These are phyloP conservation scores for Datisca glomerata DNA, from an alignment of 306 rosid species.

Conservation along the genomic window DNA sequence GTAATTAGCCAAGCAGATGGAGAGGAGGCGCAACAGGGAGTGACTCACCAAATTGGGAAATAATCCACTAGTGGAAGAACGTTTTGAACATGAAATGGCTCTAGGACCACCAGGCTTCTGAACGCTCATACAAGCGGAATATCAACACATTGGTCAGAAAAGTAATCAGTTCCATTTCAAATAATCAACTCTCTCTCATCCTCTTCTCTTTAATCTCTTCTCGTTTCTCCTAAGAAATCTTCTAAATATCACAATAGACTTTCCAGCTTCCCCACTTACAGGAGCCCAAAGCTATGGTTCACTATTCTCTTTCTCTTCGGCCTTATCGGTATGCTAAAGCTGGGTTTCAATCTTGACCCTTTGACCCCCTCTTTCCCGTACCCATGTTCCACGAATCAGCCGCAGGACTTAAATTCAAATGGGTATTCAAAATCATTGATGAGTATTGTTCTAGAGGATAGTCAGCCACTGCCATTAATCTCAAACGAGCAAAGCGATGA, in stretches of 20 bases:
- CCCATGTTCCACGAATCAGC: conserved; percentile 38
- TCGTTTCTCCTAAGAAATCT: conserved; percentile 71
- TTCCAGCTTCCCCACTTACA: conserved; percentile 16
- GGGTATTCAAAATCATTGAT: conserved; percentile 16
- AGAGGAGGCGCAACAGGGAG: too few species aligned
- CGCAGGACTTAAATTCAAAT: conserved; percentile 20
- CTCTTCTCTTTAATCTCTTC: conserved; percentile 81
- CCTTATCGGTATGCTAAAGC: conserved; percentile 48
- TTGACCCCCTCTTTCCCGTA: conserved; percentile 28
- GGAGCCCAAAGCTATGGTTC: conserved; percentile 39
- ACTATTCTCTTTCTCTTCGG: conserved; percentile 43
- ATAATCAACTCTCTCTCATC: conserved; percentile 75
- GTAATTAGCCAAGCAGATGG: too few species aligned
- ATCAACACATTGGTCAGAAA: too few species aligned
- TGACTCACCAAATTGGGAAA: too few species aligned
- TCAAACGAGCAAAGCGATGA: background rate
- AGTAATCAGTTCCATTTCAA: conserved; percentile 97
- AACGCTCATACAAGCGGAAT: too few species aligned
- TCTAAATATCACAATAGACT: conserved; percentile 27
- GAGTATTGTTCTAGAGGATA: conserved; percentile 7
- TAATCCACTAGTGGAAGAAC: too few species aligned
- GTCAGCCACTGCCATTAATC: too few species aligned
- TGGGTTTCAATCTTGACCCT: conserved; percentile 29
- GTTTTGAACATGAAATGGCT: too few species aligned
- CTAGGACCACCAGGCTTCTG: too few species aligned